Evolutionary conservation across 2,329 filamentous ascomycete genomes (phyloP), one percentile per base, ranked within the genome.

Genomic region (Corynespora cassiicola): DNA sequence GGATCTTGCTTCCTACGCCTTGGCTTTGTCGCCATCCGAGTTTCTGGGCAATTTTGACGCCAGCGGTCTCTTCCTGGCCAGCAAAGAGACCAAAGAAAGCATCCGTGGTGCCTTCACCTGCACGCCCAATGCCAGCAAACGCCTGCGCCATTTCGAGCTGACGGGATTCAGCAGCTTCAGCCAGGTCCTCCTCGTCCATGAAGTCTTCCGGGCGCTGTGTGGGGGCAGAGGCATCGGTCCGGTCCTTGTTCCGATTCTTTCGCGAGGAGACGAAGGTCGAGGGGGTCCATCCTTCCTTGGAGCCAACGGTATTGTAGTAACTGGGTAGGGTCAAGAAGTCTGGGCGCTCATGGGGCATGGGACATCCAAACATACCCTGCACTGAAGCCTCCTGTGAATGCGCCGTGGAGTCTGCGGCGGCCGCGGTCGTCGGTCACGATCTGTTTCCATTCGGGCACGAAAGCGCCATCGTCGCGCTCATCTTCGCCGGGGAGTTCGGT

Each of bases 21-120:
- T 97, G 91, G 1, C 91, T 92, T 48, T 92, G 87, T 57, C 86
- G 88, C 94, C 94, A 99, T 11, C 92, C 94, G 92, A 99, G 97
- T 58, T 80, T 87, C 61, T 87, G 88, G 42, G 97, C 73, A 11
- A 99, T 75, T 61, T 88, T 91, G 10, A 87, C 77, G 2, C 94
- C 94, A 77, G 95, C 90, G 0, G 90, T 95, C 46, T 96, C 88
- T 22, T 89, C 88, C 7, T 82, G 78, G 0, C 76, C 74, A 39
- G 80, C 79, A 48, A 96, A 84, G 1, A 96, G 70, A 33, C 89
- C 88, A 56, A 87, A 82, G 25, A 95, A 74, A 31, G 75, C 74
- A 31, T 78, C 77, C 21, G 45, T 69, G 18, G 75, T 75, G 10
- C 59, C 61, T 21, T 81, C 73, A 20, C 77, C 75, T 1, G 84